These are phyloP conservation scores for Zostera marina DNA, from an alignment of 116 monocot species.

Conservation along the genomic window DNA sequence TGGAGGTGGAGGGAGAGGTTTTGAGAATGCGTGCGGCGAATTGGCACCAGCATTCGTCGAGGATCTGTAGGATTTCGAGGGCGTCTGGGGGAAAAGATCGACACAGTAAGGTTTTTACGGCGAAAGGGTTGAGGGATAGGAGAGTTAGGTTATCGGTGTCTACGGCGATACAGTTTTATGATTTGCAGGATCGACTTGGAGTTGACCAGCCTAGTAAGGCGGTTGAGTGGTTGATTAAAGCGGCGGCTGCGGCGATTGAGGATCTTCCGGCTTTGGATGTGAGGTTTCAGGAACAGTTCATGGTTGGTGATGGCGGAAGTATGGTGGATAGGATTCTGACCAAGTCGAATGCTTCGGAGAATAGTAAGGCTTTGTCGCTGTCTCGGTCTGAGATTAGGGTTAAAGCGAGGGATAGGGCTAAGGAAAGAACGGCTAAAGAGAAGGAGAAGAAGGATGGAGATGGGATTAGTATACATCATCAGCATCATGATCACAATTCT, in stretches of 20 bases:
- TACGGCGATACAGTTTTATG: slow-evolving; percentile 95
- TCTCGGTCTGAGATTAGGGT: slow-evolving; percentile 51
- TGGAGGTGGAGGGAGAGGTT: slow-evolving; percentile 9
- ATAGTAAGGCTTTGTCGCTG: slow-evolving; percentile 75
- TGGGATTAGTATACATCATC: not conserved
- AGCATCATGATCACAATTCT: slow-evolving; percentile 14
- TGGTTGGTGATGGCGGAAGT: not conserved
- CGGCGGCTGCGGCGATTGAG: slow-evolving; percentile 53
- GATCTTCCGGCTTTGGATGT: slow-evolving; percentile 56
- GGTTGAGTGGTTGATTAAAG: slow-evolving; percentile 88
- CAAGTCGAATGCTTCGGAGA: slow-evolving; percentile 68
- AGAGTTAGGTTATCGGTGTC: slow-evolving; percentile 83
- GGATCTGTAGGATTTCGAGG: slow-evolving; percentile 73
- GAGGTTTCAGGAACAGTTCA: slow-evolving; percentile 20
- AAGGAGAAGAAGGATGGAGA: slow-evolving; percentile 25
- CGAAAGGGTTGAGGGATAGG: slow-evolving; percentile 78
- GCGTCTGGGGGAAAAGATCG: slow-evolving; percentile 97
- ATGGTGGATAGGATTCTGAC: slow-evolving; percentile 3
- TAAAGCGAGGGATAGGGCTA: slow-evolving; percentile 43
- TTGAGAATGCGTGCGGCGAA: not conserved
- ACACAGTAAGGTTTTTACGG: slow-evolving; percentile 92
- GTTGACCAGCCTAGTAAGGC: slow-evolving; percentile 95
- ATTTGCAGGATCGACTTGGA: slow-evolving; percentile 93
- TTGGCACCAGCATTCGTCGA: slow-evolving; percentile 36
- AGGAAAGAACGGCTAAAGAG: slow-evolving; percentile 41